Base-by-base conservation (phyloP, 352 stramenopile genomes). In the Phytophthora pinifolia region DNA sequence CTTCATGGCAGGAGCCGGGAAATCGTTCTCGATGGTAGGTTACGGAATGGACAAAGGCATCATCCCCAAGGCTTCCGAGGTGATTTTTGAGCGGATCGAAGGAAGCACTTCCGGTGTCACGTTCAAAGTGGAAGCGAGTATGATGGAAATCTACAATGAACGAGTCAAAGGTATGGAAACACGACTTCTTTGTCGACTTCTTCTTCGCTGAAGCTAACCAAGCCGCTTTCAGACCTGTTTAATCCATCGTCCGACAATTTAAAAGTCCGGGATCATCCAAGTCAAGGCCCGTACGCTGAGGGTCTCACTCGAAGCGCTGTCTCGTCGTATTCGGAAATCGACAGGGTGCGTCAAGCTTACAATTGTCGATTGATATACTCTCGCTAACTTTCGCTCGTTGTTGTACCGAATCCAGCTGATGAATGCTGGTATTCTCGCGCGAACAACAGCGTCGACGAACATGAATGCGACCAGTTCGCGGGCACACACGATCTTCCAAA, bases 101-200 rank as follows among this genome's bases (percentile, higher is more conserved):
- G 63, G 41, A 9, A 89, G 67, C 14, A 65, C 52, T 0, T 65
- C 56, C 0, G 67, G 61, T 7, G 52, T 86, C n/a, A 87, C 70
- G 20, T 90, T 92, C 49, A 88, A 93, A 59, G 86, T 96, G 5
- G 84, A 96, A 57, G 84, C 85, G 14, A 92, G 80, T 35, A 96
- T 96, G 86, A 87, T 96, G 76, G 86, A 96, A 41, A 93, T 96
- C 46, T 96, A 96, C 67, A 96, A 94, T 41, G 86, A 96, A 45
- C 80, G 80, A 5, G 85, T 94, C 4, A 92, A 91, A 89, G 81
- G 81, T 86, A 32, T 20, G 31, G 14, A 29, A 8, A 9, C 6
- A 13, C 18, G 29, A 22, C 14, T 41, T 29, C 10, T 13, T 27
- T 46, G 25, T 39, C 9, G 17, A n/a, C 32, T 14, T 35, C 14